These are phyloP conservation scores for Austroboletus eburneus DNA, from an alignment of 768 basidiomycete genomes.

Conservation along the genomic window DNA sequence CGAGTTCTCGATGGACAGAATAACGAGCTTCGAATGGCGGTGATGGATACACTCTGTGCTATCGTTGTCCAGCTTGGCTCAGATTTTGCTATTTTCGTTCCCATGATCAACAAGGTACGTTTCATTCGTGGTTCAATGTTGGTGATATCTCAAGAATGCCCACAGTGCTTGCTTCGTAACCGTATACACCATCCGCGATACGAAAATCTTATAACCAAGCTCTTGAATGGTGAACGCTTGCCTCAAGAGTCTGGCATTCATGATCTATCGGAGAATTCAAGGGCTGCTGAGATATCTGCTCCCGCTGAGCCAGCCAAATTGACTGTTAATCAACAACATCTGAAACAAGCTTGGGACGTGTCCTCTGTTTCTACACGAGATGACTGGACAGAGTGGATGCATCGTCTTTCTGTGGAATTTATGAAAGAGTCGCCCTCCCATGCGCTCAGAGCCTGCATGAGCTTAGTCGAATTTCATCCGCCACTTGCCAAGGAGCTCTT, in stretches of 20 bases:
- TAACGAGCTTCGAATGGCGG: constrained; percentile 78
- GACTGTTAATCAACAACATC: constrained; percentile 92
- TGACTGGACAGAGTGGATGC: constrained; percentile 97
- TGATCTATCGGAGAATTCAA: constrained; percentile 65
- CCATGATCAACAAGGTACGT: constrained; percentile 89
- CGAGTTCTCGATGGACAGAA: constrained; percentile 72
- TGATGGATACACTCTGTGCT: constrained; percentile 92
- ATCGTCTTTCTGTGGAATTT: constrained; percentile 86
- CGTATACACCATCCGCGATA: constrained; percentile 79
- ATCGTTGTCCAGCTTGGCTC: constrained; percentile 91
- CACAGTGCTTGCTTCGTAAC: constrained; percentile 69
- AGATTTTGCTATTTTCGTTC: constrained; percentile 96
- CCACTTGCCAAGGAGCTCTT: constrained; percentile 93
- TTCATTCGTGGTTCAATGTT: background rate
- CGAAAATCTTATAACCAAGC: constrained; percentile 81
- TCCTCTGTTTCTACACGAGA: constrained; percentile 70
- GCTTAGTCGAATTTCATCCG: constrained; percentile 84
- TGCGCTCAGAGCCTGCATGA: constrained; percentile 96
- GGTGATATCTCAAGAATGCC: constrained; percentile 1
- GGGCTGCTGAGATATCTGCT: constrained; percentile 69
- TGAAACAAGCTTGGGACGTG: constrained; percentile 95
- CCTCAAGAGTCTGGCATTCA: constrained; percentile 78
- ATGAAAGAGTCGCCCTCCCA: constrained; percentile 99
- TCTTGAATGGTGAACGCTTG: constrained; percentile 87
- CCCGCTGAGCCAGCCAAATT: constrained; percentile 86